Conservation (phyloP, 192 early-diverging fungal species). For the Radiomyces spectabilis region DNA sequence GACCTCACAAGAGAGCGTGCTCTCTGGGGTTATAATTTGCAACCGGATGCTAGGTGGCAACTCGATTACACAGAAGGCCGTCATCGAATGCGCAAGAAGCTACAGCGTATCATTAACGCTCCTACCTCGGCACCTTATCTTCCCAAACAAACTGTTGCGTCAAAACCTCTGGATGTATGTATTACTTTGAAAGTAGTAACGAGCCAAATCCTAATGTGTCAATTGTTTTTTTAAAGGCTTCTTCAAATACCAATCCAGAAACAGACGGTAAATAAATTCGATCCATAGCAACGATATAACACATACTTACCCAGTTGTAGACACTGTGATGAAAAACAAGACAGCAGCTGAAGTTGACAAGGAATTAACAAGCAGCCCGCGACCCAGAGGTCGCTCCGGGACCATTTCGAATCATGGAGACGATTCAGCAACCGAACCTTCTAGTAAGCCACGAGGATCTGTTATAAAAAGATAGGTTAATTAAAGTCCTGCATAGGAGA, state of each 20-base stretch:
- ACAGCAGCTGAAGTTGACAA: slow-evolving; percentile 2
- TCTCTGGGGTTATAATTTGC: slow-evolving; percentile 42
- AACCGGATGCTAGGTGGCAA: slow-evolving; percentile 33
- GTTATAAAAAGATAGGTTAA: no score
- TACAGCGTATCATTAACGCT: slow-evolving; percentile 30
- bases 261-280: background rate
- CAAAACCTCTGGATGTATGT: no score
- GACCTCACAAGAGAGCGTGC: slow-evolving; percentile 53
- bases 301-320: no score
- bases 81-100: slow-evolving; percentile 45
- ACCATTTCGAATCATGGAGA: no score
- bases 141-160: slow-evolving; percentile 34
- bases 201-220: no score
- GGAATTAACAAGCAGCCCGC: slow-evolving; percentile 16
- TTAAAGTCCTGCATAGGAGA: no score
- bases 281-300: slow-evolving; percentile 3
- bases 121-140: slow-evolving; percentile 26
- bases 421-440: no score
- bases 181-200: no score
- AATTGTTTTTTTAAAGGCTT: no score
- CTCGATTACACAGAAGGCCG: slow-evolving; percentile 53
- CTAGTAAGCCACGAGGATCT: no score
- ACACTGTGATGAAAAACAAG: no score
- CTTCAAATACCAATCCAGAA: background rate
- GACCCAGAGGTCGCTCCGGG: no score